Evolutionary conservation across 2,329 filamentous ascomycete species (phyloP).

Genomic region (Neurospora crassa): DNA sequence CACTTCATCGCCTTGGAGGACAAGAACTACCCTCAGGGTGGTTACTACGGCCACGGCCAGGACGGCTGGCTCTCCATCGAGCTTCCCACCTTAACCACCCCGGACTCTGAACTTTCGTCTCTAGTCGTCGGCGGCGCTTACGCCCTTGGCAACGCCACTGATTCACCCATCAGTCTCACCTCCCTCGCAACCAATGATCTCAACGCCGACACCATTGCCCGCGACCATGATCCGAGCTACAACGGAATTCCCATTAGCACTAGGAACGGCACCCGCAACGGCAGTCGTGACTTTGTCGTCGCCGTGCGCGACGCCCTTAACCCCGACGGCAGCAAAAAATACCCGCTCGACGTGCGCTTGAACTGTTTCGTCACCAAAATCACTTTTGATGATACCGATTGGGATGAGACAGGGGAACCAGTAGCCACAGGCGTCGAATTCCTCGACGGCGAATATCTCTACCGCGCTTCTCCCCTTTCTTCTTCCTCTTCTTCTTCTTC

Average conservation of each 20-base stretch:
- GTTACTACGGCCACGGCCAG: constrained; percentile 41
- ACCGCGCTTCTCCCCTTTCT: constrained; percentile 28
- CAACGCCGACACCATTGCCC: constrained; percentile 34
- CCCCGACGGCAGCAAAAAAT: constrained; percentile 20
- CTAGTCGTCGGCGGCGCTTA: constrained; percentile 40
- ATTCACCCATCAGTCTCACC: constrained; percentile 26
- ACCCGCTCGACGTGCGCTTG: constrained; percentile 31
- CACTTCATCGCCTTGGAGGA: constrained; percentile 46
- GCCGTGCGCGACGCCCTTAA: constrained; percentile 21
- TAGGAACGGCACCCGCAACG: constrained; percentile 39
- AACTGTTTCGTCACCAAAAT: constrained; percentile 25
- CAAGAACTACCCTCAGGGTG: constrained; percentile 37
- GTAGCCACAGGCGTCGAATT: constrained; percentile 21
- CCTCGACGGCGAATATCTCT: constrained; percentile 26
- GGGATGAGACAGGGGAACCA: constrained; percentile 1
- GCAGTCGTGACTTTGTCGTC: constrained; percentile 44
- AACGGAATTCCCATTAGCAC: constrained; percentile 51
- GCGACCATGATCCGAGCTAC: constrained; percentile 37
- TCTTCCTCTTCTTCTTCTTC: no score
- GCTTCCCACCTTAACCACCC: constrained; percentile 39
- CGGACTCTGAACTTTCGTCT: constrained; percentile 45
- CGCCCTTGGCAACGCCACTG: constrained; percentile 35
- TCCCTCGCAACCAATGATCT: constrained; percentile 38
- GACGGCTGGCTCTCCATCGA: constrained; percentile 47
- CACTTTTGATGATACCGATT: constrained; percentile 16